Percentiles rank a stretch among this genome's conserved stretches.
These are phyloP conservation scores for Ceratocystis destructans DNA, from an alignment of 2,329 filamentous ascomycete species.

Conservation along the genomic window DNA sequence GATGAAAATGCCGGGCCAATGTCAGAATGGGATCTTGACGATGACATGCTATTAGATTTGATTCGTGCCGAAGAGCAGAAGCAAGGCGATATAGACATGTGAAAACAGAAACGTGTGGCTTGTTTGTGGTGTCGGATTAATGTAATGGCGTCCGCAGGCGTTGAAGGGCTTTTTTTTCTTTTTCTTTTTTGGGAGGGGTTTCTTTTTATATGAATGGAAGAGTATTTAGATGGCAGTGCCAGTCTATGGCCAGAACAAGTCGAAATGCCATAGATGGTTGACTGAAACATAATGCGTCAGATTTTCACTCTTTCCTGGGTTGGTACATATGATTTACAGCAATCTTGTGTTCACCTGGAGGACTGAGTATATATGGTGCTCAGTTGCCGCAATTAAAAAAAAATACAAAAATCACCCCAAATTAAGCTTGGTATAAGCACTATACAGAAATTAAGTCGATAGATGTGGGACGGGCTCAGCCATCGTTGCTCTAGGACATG, in stretches of 20 bases:
- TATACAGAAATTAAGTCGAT: background rate
- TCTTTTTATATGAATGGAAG: background rate
- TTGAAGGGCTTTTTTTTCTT: background rate
- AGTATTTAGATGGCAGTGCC: background rate
- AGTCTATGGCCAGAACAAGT: background rate
- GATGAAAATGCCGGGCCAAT: constrained; percentile 6
- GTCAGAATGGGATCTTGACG: constrained; percentile 19
- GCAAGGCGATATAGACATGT: constrained; percentile 21
- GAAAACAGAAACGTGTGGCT: background rate
- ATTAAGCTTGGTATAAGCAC: constrained; percentile 1
- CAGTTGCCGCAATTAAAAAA: background rate
- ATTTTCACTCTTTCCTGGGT: background rate
- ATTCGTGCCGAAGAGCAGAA: constrained; percentile 32
- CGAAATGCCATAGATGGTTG: background rate
- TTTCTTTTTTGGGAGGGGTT: background rate
- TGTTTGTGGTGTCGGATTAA: background rate
- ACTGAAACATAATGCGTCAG: background rate
- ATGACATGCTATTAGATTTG: constrained; percentile 36
- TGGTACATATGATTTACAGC: background rate
- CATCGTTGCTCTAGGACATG: background rate
- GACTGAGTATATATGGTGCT: background rate
- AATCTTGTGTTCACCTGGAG: background rate
- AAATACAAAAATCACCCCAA: background rate
- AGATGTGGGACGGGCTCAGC: background rate
- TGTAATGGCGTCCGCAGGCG: background rate